Conservation (phyloP, 257 asterid genomes). For the Solanum arcanum region DNA sequence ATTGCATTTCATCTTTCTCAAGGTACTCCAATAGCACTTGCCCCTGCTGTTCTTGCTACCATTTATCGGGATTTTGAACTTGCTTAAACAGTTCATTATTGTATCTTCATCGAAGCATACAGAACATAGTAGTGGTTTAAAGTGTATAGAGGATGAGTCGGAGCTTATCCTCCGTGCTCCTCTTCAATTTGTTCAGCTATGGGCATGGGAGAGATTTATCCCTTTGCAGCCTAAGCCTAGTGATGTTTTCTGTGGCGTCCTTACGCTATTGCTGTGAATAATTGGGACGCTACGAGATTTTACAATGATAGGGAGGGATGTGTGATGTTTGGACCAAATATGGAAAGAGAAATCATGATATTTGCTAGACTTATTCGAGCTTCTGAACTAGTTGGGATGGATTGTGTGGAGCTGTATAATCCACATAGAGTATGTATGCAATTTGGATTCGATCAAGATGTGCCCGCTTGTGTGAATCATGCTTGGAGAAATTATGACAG, state of each 20-base stretch:
- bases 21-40: too few relatives aligned
- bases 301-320: neutral
- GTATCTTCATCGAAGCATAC: neutral
- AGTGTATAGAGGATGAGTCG: neutral
- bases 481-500: conserved; percentile 14
- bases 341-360: conserved; percentile 6
- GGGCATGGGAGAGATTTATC: conserved; percentile 43
- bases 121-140: neutral
- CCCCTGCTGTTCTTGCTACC: too few relatives aligned
- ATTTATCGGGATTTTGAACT: too few relatives aligned
- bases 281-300: neutral
- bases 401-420: conserved; percentile 23
- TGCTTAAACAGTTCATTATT: neutral
- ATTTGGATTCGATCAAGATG: conserved; percentile 14
- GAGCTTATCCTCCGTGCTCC: neutral
- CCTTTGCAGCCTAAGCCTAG: neutral
- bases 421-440: conserved; percentile 51
- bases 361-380: conserved; percentile 9
- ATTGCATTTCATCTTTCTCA: too few relatives aligned
- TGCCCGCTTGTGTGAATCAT: conserved; percentile 12
- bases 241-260: conserved; percentile 20
- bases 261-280: neutral
- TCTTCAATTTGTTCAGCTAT: conserved; percentile 13
- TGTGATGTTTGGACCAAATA: neutral
- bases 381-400: conserved; percentile 22